A percentile compares a stretch with the other conserved stretches of the same genome.
phyloP scores from a whole-genome alignment of 176 grass and related monocot species.

The Panicum miliaceum region DNA sequence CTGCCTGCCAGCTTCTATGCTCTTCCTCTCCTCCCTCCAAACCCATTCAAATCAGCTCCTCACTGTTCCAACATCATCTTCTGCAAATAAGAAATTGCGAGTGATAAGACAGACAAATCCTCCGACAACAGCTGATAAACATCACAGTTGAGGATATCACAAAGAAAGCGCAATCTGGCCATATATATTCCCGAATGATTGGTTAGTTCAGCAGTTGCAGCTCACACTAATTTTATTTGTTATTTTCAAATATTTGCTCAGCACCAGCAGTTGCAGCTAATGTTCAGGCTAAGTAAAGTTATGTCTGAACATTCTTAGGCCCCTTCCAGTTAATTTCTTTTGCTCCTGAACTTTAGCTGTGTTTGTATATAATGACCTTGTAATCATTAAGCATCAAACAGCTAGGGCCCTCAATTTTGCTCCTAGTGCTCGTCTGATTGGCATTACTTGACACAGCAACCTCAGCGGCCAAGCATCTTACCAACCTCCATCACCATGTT shows the following conservation, averaged over 20 bases:
- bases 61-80: slow-evolving; percentile 6
- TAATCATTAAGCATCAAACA: slow-evolving; percentile 42
- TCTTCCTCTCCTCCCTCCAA: slow-evolving; percentile 36
- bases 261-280: neutral
- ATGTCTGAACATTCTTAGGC: slow-evolving; percentile 38
- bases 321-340: neutral
- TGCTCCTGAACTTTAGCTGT: slow-evolving; percentile 37
- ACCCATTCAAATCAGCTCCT: slow-evolving; percentile 38
- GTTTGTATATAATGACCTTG: neutral
- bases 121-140: neutral
- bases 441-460: slow-evolving; percentile 45
- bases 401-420: slow-evolving; percentile 25
- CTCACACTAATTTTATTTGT: neutral
- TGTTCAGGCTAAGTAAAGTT: slow-evolving; percentile 10
- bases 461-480: slow-evolving; percentile 45
- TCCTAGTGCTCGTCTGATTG: slow-evolving; percentile 47
- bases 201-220: neutral
- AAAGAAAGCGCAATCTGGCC: neutral
- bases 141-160: neutral
- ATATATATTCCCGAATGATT: neutral
- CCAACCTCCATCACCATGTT: slow-evolving; percentile 36
- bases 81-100: neutral
- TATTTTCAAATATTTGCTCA: neutral
- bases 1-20: neutral
- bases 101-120: neutral